Conservation (phyloP, 257 asterid species). For the Solanum rostratum region DNA sequence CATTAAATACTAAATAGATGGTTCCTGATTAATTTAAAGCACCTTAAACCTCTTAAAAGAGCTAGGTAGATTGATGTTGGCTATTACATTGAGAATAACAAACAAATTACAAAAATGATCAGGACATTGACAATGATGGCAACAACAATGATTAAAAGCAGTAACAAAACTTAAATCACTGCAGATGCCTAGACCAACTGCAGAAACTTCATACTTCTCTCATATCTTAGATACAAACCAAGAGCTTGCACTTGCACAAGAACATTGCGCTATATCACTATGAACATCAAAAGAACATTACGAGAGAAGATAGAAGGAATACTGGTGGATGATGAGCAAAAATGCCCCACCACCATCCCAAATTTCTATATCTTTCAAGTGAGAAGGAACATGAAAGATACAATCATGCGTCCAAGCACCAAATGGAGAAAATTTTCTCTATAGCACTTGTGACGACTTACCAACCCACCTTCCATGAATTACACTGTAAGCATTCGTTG, state of each 20-base stretch:
- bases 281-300: not conserved
- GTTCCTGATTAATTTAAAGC: not conserved
- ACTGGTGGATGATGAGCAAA: not conserved
- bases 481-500: constrained; percentile 73
- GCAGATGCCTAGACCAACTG: not conserved
- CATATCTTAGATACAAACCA: not conserved
- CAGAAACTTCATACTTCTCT: not conserved
- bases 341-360: not conserved
- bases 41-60: not conserved
- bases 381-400: not conserved
- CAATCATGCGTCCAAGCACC: constrained; percentile 14
- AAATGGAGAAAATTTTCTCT: constrained; percentile 14
- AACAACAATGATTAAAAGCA: not conserved
- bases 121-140: not conserved
- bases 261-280: not conserved
- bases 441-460: constrained; percentile 34
- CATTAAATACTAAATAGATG: not conserved
- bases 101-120: not conserved
- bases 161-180: not conserved
- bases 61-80: not conserved
- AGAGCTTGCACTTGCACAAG: not conserved
- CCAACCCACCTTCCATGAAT: constrained; percentile 92
- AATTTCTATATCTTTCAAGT: not conserved
- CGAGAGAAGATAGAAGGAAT: not conserved
- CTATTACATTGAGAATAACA: not conserved